phyloP scores from a whole-genome alignment of 495 filamentous ascomycete species.

The Penicillium coprophilum region DNA sequence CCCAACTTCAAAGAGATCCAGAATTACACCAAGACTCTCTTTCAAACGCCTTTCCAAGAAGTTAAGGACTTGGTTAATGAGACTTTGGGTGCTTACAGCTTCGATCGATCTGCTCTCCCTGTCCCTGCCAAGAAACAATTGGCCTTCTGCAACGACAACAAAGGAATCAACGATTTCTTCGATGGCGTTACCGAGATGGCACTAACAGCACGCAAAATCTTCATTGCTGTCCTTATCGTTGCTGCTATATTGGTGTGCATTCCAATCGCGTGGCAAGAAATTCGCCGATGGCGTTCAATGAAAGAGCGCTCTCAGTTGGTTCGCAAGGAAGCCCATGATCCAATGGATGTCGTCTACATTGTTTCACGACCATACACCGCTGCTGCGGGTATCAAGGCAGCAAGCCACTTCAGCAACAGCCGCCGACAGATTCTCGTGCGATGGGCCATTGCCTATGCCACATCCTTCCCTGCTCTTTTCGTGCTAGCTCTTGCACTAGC shows the following conservation, averaged over 20 bases:
- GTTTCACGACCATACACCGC: slow-evolving; percentile 75
- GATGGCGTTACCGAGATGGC: slow-evolving; percentile 60
- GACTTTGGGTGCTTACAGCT: slow-evolving; percentile 65
- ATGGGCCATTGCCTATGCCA: slow-evolving; percentile 86
- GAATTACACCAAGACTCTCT: slow-evolving; percentile 68
- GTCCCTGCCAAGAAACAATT: slow-evolving; percentile 77
- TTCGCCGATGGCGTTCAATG: slow-evolving; percentile 72
- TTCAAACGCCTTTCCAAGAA: slow-evolving; percentile 74
- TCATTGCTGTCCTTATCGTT: slow-evolving; percentile 68
- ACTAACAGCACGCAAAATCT: slow-evolving; percentile 63
- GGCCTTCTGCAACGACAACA: slow-evolving; percentile 84
- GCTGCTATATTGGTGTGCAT: slow-evolving; percentile 70
- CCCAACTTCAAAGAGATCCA: slow-evolving; percentile 76
- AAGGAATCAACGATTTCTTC: slow-evolving; percentile 86
- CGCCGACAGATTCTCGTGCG: slow-evolving; percentile 70
- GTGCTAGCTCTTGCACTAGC: slow-evolving; percentile 83
- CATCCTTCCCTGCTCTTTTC: slow-evolving; percentile 80
- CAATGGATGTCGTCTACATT: slow-evolving; percentile 88
- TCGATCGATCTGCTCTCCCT: slow-evolving; percentile 74
- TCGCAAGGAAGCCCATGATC: slow-evolving; percentile 63
- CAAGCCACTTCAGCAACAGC: slow-evolving; percentile 64
- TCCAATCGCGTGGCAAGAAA: slow-evolving; percentile 77
- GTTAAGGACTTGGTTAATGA: slow-evolving; percentile 68
- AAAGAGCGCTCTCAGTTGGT: slow-evolving; percentile 67
- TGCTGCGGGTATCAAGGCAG: slow-evolving; percentile 66